A percentile compares a stretch with the other conserved stretches of the same genome.
These are phyloP conservation scores for Cladosporium cucumerinum DNA, from an alignment of 2,329 filamentous ascomycete species.

Conservation along the genomic window DNA sequence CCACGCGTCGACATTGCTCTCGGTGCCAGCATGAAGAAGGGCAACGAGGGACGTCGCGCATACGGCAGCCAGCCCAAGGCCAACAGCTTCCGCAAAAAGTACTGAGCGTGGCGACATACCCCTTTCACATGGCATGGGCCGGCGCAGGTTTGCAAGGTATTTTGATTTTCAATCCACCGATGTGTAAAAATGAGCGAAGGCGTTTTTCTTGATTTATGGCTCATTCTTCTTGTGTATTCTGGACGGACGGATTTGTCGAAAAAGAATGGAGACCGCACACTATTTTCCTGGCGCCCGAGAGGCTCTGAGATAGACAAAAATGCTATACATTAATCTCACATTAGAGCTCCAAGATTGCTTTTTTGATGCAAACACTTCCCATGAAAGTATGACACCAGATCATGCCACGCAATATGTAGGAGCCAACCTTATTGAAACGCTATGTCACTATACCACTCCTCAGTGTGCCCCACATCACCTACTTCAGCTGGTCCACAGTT, in stretches of 20 bases:
- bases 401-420: neutral
- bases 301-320: conserved; percentile 1
- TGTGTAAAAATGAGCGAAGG: conserved; percentile 15
- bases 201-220: conserved; percentile 7
- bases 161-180: neutral
- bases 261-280: neutral
- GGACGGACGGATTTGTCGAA: neutral
- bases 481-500: neutral
- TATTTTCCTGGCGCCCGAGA: neutral
- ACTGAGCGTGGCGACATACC: neutral
- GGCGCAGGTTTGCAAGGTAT: conserved; percentile 4
- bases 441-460: neutral
- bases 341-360: neutral
- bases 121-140: conserved; percentile 4
- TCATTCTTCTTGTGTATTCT: neutral
- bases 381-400: neutral
- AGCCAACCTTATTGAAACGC: neutral
- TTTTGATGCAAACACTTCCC: neutral
- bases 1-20: conserved; percentile 76
- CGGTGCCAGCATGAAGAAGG: conserved; percentile 70
- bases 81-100: conserved; percentile 24
- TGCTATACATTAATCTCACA: neutral
- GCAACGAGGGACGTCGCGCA: conserved; percentile 67
- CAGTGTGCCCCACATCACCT: neutral
- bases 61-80: conserved; percentile 79